phyloP scores from a whole-genome alignment of 108 stramenopile species.

The Skeletonema menzelii region DNA sequence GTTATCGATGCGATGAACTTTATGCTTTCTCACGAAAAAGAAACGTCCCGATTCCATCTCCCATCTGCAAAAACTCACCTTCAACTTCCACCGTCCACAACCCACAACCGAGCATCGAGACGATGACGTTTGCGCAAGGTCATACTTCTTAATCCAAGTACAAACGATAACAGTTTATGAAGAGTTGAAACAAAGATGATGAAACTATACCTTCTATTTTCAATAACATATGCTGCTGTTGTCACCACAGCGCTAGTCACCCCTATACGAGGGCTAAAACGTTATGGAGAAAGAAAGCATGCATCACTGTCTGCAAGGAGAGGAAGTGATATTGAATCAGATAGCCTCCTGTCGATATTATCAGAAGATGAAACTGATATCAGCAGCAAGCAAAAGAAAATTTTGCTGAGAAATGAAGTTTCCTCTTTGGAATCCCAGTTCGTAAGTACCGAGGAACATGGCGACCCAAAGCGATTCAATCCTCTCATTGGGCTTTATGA shows the following conservation, averaged over 20 bases:
- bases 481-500: slow-evolving; percentile 67
- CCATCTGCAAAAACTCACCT: too few relatives aligned
- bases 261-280: not conserved
- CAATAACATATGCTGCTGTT: not conserved
- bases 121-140: too few relatives aligned
- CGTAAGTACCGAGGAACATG: not conserved
- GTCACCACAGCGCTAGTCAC: not conserved
- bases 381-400: not conserved
- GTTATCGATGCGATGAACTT: too few relatives aligned
- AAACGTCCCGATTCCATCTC: too few relatives aligned
- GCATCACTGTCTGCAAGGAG: not conserved
- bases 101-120: too few relatives aligned
- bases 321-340: not conserved
- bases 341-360: not conserved
- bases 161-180: too few relatives aligned
- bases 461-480: slow-evolving; percentile 35
- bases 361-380: not conserved
- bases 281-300: not conserved
- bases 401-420: not conserved
- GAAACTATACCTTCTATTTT: not conserved
- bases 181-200: not conserved
- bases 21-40: too few relatives aligned
- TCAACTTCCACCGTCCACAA: too few relatives aligned
- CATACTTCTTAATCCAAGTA: too few relatives aligned
- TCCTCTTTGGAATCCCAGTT: slow-evolving; percentile 11